These are phyloP conservation scores for Teratosphaeria pseudoeucalypti DNA, from an alignment of 2,329 filamentous ascomycete genomes.

Conservation along the genomic window DNA sequence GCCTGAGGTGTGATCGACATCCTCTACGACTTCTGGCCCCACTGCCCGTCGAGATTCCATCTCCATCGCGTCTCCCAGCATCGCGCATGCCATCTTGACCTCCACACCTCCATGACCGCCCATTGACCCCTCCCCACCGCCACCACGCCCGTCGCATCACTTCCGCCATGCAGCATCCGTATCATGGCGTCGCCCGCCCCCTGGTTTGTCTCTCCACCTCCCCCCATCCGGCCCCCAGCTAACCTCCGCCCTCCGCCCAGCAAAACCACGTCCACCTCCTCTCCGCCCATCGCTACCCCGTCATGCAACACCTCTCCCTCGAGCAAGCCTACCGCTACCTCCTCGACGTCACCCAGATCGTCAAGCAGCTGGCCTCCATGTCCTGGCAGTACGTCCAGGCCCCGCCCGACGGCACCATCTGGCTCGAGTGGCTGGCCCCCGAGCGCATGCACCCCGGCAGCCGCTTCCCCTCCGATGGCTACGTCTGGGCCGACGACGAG, in stretches of 20 bases:
- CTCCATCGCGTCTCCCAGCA: not conserved
- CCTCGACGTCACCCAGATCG: constrained; percentile 71
- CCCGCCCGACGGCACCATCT: constrained; percentile 69
- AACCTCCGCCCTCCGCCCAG: constrained; percentile 34
- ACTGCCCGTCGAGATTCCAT: not conserved
- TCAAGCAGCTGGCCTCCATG: constrained; percentile 75
- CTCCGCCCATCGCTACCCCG: constrained; percentile 71
- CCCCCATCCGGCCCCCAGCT: not conserved
- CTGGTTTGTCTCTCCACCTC: constrained; percentile 25
- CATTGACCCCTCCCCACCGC: not conserved
- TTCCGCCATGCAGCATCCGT: constrained; percentile 28
- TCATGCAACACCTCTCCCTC: constrained; percentile 58
- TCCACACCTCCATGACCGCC: not conserved
- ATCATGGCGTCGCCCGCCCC: constrained; percentile 36
- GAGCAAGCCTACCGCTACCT: constrained; percentile 76
- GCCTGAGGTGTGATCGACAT: too few relatives aligned
- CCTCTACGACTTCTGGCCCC: too few relatives aligned
- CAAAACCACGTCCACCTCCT: constrained; percentile 83
- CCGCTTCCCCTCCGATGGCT: constrained; percentile 82
- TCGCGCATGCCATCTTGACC: not conserved
- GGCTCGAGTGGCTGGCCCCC: constrained; percentile 81
- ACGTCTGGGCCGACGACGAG: constrained; percentile 80
- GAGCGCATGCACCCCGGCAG: constrained; percentile 56
- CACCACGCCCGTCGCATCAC: not conserved
- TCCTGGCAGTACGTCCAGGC: constrained; percentile 86